These are phyloP conservation scores for Candida palmyrensis DNA, from an alignment of 805 yeast species.

Conservation along the genomic window DNA sequence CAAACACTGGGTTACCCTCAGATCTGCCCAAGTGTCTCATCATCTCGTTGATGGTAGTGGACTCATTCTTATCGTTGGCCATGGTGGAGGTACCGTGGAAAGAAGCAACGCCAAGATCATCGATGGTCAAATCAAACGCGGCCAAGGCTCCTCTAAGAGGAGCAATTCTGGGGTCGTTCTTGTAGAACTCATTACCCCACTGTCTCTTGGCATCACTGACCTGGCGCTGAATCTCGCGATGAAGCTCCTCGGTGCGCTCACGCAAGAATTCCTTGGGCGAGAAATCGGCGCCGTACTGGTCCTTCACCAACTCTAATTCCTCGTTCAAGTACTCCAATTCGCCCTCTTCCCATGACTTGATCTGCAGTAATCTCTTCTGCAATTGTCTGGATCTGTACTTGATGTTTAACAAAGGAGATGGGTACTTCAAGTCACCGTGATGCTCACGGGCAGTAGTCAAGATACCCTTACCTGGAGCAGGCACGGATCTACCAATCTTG, in stretches of 20 bases:
- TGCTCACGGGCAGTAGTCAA: constrained; percentile 96
- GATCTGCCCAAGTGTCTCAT: constrained; percentile 93
- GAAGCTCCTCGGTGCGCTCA: constrained; percentile 85
- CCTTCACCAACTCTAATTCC: constrained; percentile 57
- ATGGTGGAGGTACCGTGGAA: constrained; percentile 99
- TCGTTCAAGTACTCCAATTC: constrained; percentile 69
- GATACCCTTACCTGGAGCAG: constrained; percentile 99
- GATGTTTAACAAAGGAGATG: constrained; percentile 78
- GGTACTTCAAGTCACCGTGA: constrained; percentile 73
- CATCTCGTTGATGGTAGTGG: constrained; percentile 87
- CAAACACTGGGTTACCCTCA: constrained; percentile 95
- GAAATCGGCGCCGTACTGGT: constrained; percentile 47
- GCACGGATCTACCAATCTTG: constrained; percentile 97
- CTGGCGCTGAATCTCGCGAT: constrained; percentile 81
- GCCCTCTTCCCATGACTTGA: constrained; percentile 77
- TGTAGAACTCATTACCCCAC: constrained; percentile 95
- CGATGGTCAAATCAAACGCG: constrained; percentile 85
- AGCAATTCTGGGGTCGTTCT: constrained; percentile 87
- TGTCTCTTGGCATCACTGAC: constrained; percentile 81
- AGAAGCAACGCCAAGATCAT: constrained; percentile 93
- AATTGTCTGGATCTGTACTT: constrained; percentile 93
- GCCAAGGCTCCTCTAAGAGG: constrained; percentile 97
- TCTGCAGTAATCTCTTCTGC: constrained; percentile 68
- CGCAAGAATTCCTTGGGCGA: constrained; percentile 47
- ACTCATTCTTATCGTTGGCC: constrained; percentile 98